Conservation (phyloP, 805 yeast species). For the Yamadazyma philogaea region DNA sequence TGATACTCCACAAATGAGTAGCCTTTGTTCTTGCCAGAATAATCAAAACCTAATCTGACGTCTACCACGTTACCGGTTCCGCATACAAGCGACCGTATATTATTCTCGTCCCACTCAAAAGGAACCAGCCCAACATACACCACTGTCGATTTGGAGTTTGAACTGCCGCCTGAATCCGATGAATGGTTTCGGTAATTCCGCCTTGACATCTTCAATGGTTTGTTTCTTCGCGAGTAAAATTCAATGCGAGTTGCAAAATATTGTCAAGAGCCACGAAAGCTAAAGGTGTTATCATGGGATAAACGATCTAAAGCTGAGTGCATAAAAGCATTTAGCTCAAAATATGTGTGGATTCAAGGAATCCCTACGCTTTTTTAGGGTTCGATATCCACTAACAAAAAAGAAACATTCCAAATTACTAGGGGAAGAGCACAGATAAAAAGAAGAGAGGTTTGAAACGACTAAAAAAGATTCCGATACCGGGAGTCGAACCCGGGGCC, state of each 20-base stretch:
- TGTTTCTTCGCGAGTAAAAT: background rate
- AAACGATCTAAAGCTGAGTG: too few species aligned
- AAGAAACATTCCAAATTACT: too few species aligned
- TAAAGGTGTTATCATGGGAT: too few species aligned
- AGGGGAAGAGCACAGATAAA: too few species aligned
- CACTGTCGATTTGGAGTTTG: constrained; percentile 28
- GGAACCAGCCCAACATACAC: constrained; percentile 65
- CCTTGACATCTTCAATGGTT: constrained; percentile 2
- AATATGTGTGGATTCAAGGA: too few species aligned
- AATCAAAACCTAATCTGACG: constrained; percentile 59
- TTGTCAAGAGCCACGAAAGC: too few species aligned
- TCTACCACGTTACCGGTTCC: constrained; percentile 73
- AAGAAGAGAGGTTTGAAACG: too few species aligned
- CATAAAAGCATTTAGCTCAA: too few species aligned
- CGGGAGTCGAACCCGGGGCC: constrained; percentile 84
- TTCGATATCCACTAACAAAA: too few species aligned
- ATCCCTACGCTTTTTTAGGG: too few species aligned
- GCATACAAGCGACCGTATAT: constrained; percentile 58
- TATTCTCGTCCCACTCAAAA: constrained; percentile 65
- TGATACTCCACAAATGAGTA: constrained; percentile 62
- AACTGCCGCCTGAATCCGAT: background rate
- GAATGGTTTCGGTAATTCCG: background rate
- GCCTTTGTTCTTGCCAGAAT: constrained; percentile 61
- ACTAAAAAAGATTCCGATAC: constrained; percentile 53
- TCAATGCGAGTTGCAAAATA: too few species aligned